phyloP scores from a whole-genome alignment of 768 basidiomycete genomes.

The Porpolomopsis calyptriformis region DNA sequence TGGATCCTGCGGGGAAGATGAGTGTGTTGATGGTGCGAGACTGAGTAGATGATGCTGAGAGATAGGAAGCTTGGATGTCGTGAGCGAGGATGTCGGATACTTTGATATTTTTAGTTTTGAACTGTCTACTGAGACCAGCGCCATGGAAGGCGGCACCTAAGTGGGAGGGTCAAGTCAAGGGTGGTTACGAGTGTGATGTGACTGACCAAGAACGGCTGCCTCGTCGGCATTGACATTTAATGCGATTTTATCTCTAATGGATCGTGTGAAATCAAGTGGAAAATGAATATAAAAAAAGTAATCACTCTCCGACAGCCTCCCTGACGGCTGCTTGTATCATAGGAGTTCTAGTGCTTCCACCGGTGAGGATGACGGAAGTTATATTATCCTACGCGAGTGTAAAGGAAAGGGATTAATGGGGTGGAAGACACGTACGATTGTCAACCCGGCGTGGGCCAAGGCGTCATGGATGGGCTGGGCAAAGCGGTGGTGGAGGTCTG shows the following conservation, averaged over 20 bases:
- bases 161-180: constrained; percentile 5
- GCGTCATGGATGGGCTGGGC: constrained; percentile 69
- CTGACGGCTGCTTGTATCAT: constrained; percentile 83
- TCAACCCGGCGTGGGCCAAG: constrained; percentile 52
- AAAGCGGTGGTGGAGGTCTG: constrained; percentile 53
- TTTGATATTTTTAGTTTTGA: constrained; percentile 92
- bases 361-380: constrained; percentile 85
- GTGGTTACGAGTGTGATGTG: not conserved
- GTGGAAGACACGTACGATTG: constrained; percentile 36
- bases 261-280: not conserved
- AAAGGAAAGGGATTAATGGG: not conserved
- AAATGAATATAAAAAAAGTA: constrained; percentile 14
- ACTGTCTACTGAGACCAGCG: constrained; percentile 77
- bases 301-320: constrained; percentile 67
- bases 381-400: constrained; percentile 53
- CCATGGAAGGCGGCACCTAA: constrained; percentile 81
- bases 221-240: constrained; percentile 96
- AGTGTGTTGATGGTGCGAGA: constrained; percentile 64
- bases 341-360: constrained; percentile 82
- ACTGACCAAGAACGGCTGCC: constrained; percentile 74
- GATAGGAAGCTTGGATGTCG: constrained; percentile 73
- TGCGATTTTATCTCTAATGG: constrained; percentile 65
- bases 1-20: constrained; percentile 71
- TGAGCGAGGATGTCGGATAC: constrained; percentile 62
- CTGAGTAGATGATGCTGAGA: constrained; percentile 43